phyloP scores from a whole-genome alignment of 2,329 filamentous ascomycete genomes.

The Berkeleyomyces basicola region DNA sequence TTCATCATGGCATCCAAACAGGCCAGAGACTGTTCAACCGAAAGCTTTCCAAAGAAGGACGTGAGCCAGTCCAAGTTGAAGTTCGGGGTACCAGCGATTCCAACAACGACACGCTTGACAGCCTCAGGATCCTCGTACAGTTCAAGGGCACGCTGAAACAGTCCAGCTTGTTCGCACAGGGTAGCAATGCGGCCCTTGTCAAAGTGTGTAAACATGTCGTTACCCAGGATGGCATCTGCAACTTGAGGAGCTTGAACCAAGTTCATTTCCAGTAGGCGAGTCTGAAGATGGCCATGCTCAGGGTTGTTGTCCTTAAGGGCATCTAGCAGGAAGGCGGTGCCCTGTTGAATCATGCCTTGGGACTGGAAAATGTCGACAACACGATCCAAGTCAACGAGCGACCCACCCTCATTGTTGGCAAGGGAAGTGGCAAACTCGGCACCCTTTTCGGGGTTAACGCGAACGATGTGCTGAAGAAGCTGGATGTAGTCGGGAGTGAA shows the following conservation, averaged over 20 bases:
- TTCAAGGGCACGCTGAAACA: conserved; percentile 76
- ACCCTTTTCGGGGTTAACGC: conserved; percentile 82
- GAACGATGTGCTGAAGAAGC: conserved; percentile 80
- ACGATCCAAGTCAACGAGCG: conserved; percentile 80
- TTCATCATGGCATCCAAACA: conserved; percentile 95
- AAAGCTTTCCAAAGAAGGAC: conserved; percentile 83
- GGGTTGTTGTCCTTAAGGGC: conserved; percentile 88
- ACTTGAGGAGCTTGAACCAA: conserved; percentile 91
- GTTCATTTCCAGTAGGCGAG: conserved; percentile 94
- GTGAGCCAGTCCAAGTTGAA: conserved; percentile 84
- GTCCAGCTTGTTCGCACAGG: conserved; percentile 83
- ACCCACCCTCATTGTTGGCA: conserved; percentile 73
- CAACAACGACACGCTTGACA: conserved; percentile 79
- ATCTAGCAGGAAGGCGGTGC: conserved; percentile 93
- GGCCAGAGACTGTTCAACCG: conserved; percentile 86
- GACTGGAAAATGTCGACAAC: conserved; percentile 97
- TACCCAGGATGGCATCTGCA: conserved; percentile 90
- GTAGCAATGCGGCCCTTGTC: conserved; percentile 78
- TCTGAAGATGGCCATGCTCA: conserved; percentile 86
- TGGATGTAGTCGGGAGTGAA: conserved; percentile 94
- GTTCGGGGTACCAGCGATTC: conserved; percentile 66
- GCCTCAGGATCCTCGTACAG: conserved; percentile 81
- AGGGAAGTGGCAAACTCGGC: conserved; percentile 87
- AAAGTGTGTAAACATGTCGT: conserved; percentile 97
- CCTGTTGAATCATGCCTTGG: conserved; percentile 93